Base-by-base conservation (phyloP, 225 moss, liverwort and hornwort genomes). In the Pleurozium schreberi region DNA sequence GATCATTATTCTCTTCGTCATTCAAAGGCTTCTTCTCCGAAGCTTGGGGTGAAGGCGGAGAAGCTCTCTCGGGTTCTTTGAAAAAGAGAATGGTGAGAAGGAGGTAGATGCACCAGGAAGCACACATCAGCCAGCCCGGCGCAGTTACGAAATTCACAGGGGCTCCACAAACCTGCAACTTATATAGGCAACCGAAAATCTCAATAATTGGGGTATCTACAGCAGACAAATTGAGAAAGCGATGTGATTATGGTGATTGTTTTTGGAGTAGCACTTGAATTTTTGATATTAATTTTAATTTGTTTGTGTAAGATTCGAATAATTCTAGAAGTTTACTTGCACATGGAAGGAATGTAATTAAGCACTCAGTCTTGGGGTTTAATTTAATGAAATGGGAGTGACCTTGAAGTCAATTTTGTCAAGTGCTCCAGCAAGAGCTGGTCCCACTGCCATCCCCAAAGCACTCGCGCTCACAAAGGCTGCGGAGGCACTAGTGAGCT, bases 391-490 rank as follows among this genome's bases (percentile, higher is more conserved):
- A 75, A 50, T 33, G 75, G 21, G 21, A 50, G 8, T 75, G 76
- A 76, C 76, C 76, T 77, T 89, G 75, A 93, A 94, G 77, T 94
- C 42, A 53, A 93, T 53, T 85, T 88, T 90, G 77, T 23, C 77
- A 25, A 71, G 92, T 94, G 18, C 66, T 60, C 97, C 98, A 76
- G 98, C 97, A 83, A 96, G 92, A 53, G 94, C 98, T 87, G 98
- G 98, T 52, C 98, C 98, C 75, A 93, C 95, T 89, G 98, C 98
- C 98, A 98, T 98, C 61, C 98, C 98, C 63, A 98, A 81, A 89
- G 97, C 98, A 90, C 98, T 97, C 5, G 97, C 98, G 87, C 98
- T 98, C 57, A 98, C 98, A 80, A 98, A 98, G 27, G 96, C 98
- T 64, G 97, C 97, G 55, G 98, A 98, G 36, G 97, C 96, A 85